Conservation (phyloP, 176 grass and related monocot species). For the Raddia guianensis region DNA sequence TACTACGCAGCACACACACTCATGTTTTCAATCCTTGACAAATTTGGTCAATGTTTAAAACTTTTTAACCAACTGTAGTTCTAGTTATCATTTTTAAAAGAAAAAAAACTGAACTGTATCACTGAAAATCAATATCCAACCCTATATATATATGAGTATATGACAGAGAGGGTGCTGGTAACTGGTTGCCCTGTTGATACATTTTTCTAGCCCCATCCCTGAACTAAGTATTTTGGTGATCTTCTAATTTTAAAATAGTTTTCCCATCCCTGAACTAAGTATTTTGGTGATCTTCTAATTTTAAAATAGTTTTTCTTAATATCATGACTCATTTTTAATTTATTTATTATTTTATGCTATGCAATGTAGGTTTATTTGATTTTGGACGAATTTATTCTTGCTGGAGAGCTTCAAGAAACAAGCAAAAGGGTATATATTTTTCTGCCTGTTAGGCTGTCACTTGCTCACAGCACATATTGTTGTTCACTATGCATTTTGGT, state of each 20-base stretch:
- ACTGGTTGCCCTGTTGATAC: no score
- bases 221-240: not conserved
- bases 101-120: not conserved
- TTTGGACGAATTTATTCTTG: constrained; percentile 99
- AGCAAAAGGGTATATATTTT: constrained; percentile 78
- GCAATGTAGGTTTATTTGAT: constrained; percentile 88
- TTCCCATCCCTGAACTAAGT: not conserved
- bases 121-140: no score
- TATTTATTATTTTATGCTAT: not conserved
- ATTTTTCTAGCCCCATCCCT: no score
- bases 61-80: not conserved
- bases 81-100: constrained; percentile 13
- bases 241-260: constrained; percentile 21
- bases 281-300: not conserved
- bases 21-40: not conserved
- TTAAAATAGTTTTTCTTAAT: constrained; percentile 10
- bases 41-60: constrained; percentile 20
- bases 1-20: not conserved
- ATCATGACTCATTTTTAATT: not conserved
- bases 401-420: constrained; percentile 98
- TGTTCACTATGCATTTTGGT: constrained; percentile 13
- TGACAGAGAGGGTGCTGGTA: no score
- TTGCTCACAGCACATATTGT: not conserved
- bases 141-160: no score
- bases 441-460: constrained; percentile 2